Conservation (phyloP, 495 filamentous ascomycete species). For the Talaromyces ruber region DNA sequence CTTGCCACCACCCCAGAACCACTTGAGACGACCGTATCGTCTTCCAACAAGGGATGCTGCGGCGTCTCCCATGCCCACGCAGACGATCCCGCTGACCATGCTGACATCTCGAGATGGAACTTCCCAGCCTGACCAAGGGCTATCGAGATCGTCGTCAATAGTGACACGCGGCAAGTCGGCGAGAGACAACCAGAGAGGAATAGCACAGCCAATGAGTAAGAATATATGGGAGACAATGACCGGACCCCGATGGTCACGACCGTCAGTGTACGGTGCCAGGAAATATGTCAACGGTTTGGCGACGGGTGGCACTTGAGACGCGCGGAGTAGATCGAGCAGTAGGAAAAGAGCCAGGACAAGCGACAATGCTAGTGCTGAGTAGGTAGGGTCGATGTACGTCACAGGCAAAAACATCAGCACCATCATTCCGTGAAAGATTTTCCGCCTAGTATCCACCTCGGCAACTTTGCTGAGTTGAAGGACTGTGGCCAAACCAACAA, state of each 20-base stretch:
- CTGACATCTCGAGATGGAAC: slow-evolving; percentile 60
- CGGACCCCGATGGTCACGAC: slow-evolving; percentile 82
- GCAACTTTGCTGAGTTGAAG: slow-evolving; percentile 58
- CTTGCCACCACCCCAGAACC: slow-evolving; percentile 95
- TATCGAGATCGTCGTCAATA: slow-evolving; percentile 31
- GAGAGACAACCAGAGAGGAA: slow-evolving; percentile 86
- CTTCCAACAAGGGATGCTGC: slow-evolving; percentile 88
- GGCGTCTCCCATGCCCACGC: slow-evolving; percentile 91
- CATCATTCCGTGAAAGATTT: slow-evolving; percentile 98
- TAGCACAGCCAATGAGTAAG: slow-evolving; percentile 88
- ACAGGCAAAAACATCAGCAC: slow-evolving; percentile 88
- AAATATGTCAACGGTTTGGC: slow-evolving; percentile 76
- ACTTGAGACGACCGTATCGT: slow-evolving; percentile 79
- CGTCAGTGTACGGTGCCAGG: slow-evolving; percentile 89
- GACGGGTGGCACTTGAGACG: slow-evolving; percentile 82
- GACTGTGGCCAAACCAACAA: slow-evolving; percentile 62
- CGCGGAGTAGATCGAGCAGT: slow-evolving; percentile 79
- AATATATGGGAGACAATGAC: slow-evolving; percentile 96
- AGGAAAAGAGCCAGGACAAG: slow-evolving; percentile 76
- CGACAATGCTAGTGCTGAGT: slow-evolving; percentile 65
- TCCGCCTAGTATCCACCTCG: slow-evolving; percentile 93
- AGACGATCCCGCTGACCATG: slow-evolving; percentile 86
- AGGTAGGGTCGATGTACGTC: slow-evolving; percentile 76
- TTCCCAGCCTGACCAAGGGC: slow-evolving; percentile 64
- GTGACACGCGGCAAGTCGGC: slow-evolving; percentile 46